These are phyloP conservation scores for Primulina eburnea DNA, from an alignment of 257 asterid species.

Conservation along the genomic window DNA sequence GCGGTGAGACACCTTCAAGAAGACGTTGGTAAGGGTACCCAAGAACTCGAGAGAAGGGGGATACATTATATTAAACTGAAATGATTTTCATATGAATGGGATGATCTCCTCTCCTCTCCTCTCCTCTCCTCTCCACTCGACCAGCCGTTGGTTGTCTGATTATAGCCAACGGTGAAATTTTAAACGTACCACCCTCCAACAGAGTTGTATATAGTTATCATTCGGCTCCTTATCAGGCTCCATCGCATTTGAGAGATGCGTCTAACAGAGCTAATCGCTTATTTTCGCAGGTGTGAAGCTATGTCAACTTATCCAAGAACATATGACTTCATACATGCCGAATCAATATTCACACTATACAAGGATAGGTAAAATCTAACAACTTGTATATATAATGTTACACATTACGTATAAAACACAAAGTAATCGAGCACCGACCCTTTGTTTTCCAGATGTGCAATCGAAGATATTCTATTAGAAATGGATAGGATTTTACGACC, in stretches of 20 bases:
- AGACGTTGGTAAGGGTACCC: too few relatives aligned
- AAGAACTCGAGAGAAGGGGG: too few relatives aligned
- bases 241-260: neutral
- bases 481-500: constrained; percentile 88
- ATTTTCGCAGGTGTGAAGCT: constrained; percentile 72
- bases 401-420: neutral
- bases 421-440: neutral
- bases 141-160: too few relatives aligned
- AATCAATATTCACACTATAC: constrained; percentile 66
- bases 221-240: neutral
- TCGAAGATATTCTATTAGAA: constrained; percentile 70
- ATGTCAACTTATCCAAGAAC: constrained; percentile 95
- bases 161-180: too few relatives aligned
- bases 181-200: too few relatives aligned
- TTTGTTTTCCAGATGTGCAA: constrained; percentile 53
- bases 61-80: too few relatives aligned
- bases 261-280: neutral
- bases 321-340: constrained; percentile 86
- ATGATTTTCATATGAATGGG: too few relatives aligned
- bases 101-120: too few relatives aligned
- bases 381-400: neutral
- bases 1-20: too few relatives aligned
- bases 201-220: too few relatives aligned
- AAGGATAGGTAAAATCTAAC: constrained; percentile 52
- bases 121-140: too few relatives aligned